A percentile compares a stretch with the other conserved stretches of the same genome.
Conservation (phyloP, 108 stramenopile species). For the Fragilariopsis cylindrus region DNA sequence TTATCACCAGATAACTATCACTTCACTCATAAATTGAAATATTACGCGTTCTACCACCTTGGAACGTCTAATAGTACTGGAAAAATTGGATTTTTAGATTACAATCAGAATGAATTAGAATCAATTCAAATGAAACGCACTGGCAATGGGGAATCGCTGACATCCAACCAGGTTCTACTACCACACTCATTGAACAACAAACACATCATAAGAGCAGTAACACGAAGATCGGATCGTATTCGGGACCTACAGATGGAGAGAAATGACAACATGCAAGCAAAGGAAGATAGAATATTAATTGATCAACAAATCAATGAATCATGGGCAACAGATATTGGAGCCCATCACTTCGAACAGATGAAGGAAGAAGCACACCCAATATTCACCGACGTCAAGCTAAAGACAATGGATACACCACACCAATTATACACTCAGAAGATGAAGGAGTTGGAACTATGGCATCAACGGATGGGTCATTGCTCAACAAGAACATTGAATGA, state of each 20-base stretch:
- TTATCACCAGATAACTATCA: no score
- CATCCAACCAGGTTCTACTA: conserved; percentile 4
- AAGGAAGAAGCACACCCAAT: not conserved
- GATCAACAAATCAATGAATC: not conserved
- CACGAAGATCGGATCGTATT: no score
- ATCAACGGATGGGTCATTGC: not conserved
- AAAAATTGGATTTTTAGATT: no score
- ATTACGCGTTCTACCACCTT: no score
- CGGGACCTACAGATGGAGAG: no score
- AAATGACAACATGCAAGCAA: no score
- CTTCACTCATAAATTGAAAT: no score
- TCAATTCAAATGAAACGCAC: no score
- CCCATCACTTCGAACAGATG: not conserved
- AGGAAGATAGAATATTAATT: not conserved
- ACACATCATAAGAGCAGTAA: no score
- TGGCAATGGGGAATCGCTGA: not conserved
- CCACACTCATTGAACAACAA: not conserved
- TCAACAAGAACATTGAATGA: not conserved
- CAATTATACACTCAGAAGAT: not conserved
- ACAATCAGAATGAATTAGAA: no score
- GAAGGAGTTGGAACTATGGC: not conserved
- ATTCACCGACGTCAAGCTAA: not conserved
- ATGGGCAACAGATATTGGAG: not conserved
- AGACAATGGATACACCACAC: not conserved
- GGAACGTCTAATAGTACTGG: no score